Evolutionary conservation across 2,329 filamentous ascomycete genomes (phyloP).

Genomic region (Fusarium tuaranense): DNA sequence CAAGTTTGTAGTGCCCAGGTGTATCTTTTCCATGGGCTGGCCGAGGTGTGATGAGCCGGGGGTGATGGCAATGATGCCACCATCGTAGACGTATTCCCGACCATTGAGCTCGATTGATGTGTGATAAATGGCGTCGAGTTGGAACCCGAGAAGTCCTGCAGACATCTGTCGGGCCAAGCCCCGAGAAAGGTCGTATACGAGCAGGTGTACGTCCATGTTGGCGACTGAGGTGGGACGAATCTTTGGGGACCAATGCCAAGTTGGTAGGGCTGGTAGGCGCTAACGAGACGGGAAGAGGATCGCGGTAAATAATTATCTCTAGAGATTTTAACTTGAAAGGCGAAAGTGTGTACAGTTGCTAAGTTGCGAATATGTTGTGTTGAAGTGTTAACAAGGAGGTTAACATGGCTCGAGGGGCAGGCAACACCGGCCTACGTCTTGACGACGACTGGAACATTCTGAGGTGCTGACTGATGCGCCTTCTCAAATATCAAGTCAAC

Average conservation of each 20-base stretch:
- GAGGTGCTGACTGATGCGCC: slow-evolving; percentile 24
- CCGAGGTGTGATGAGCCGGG: slow-evolving; percentile 91
- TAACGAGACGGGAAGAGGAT: background rate
- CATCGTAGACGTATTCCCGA: slow-evolving; percentile 92
- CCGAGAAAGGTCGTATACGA: slow-evolving; percentile 83
- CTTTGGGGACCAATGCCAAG: background rate
- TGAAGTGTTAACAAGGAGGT: slow-evolving; percentile 2
- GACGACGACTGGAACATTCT: slow-evolving; percentile 39
- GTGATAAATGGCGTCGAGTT: slow-evolving; percentile 94
- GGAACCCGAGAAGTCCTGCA: slow-evolving; percentile 63
- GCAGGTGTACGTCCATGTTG: slow-evolving; percentile 79
- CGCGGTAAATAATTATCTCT: background rate
- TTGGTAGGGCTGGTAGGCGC: background rate
- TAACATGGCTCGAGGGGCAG: slow-evolving; percentile 13
- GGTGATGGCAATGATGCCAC: slow-evolving; percentile 83
- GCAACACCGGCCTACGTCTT: slow-evolving; percentile 43
- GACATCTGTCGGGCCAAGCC: slow-evolving; percentile 69
- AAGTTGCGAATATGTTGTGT: background rate
- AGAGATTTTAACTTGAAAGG: background rate
- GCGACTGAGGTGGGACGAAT: background rate
- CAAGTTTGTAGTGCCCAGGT: slow-evolving; percentile 81
- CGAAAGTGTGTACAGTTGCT: background rate
- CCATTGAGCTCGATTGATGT: slow-evolving; percentile 87
- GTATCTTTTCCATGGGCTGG: slow-evolving; percentile 79
- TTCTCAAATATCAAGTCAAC: background rate